Evolutionary conservation across 1,284 basidiomycete genomes (phyloP), one percentile per base, ranked within the genome.

Genomic region (Pseudomicrostroma phylloplanum): DNA sequence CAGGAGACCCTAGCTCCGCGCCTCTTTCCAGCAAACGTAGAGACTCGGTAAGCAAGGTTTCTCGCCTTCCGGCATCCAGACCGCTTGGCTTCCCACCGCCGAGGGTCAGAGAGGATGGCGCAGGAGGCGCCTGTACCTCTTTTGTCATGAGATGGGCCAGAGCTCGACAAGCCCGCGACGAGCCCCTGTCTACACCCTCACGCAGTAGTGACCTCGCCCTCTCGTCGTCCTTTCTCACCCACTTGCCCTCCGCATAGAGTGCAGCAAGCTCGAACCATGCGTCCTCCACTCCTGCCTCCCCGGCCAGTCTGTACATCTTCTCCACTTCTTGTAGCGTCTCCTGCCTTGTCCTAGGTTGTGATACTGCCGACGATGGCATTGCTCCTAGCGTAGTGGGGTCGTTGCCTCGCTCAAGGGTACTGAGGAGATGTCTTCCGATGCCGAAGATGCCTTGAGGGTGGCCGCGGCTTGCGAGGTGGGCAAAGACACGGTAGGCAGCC

Each of bases 181-280:
- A 23, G 25, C 26, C 51, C 21, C 51, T 21, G 13, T 17, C 7
- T 19, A 54, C 51, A 7, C 51, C 51, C 25, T 54, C 51, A 23
- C 26, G 21, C 13, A 54, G 51, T 19, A 54, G 26, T 23, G 51
- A 54, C 51, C 51, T 8, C 8, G 51, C 51, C 51, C 51, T 21
- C 23, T 19, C 49, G 12, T 60, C 54, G 53, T 56, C 51, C 54
- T 55, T 56, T 4, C 48, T 53, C 54, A 60, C 17, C 42, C 39
- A 49, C 54, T 48, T 56, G 15, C 59, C 59, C 17, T 48, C 41
- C 15, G 51, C 30, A 21, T 60, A 49, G 17, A 60, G 54, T 49
- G 30, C 58, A n/a, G 61, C 63, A 9, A 65, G 30, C 53, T 65
- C 61, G 46, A 63, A 65, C 54, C 55, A 65, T 8, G 60, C 62